Evolutionary conservation across 2,329 filamentous ascomycete genomes (phyloP), one percentile per base, ranked within the genome.

Genomic region (Sporothrix dimorphospora): DNA sequence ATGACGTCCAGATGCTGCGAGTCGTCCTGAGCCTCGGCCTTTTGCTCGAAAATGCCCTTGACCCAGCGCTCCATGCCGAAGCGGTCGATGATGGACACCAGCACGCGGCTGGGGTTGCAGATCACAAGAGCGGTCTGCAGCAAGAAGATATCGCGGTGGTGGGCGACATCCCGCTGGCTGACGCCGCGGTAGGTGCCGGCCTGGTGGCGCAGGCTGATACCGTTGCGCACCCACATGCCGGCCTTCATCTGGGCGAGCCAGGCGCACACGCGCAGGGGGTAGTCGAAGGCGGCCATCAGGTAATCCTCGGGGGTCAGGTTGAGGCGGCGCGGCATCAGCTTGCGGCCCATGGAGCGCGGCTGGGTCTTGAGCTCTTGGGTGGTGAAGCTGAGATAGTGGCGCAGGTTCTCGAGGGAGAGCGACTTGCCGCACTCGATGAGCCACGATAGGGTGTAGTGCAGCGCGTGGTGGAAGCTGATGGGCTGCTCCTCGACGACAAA

Each of bases 191-290:
- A 99, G 21, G 94, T 96, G 69, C 92, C 92, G 79, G 97, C 96
- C 81, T 99, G 96, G 80, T 99, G 96, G 51, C 95, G 90, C 69
- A 99, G 87, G 77, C 95, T 98, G 78, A 99, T 94, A 1, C 96
- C 96, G 79, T 99, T 99, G 71, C 96, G 90, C 75, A 99, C 95
- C 96, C 97, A 99, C 90, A 98, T 97, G 69, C 94, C 93, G 21
- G 95, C 94, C 80, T 97, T 97, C 90, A 99, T 98, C 83, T 99
- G 97, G 6, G 96, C 93, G 42, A 99, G 85, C 96, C 96, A 99
- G 24, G 94, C 94, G 79, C 94, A 98, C 0, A 98, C 94, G 69
- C 97, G 89, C 4, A 99, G 85, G 0, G 97, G 95, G 77, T 93
- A 97, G 80, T 99, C 96, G 78, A 99, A 97, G 69, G 94, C 89